These are phyloP conservation scores for Tripterygium wilfordii DNA, from an alignment of 177 flowering plant species.

Conservation along the genomic window DNA sequence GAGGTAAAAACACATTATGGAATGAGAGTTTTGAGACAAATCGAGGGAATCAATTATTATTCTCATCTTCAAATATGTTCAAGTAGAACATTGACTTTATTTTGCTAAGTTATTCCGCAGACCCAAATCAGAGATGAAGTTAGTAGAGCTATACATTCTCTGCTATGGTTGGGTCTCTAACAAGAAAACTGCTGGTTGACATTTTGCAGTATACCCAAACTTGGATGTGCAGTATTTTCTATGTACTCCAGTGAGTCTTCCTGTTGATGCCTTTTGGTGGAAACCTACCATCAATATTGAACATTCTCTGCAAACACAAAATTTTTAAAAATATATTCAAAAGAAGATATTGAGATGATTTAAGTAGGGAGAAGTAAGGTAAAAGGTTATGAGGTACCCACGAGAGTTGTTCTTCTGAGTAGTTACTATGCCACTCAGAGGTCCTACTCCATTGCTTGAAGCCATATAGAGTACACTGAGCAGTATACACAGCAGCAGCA, in stretches of 20 bases:
- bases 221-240: constrained; percentile 53
- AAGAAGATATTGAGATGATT: too few species aligned
- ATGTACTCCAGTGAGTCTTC: constrained; percentile 52
- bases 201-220: constrained; percentile 39
- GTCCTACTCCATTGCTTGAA: constrained; percentile 55
- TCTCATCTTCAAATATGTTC: too few species aligned
- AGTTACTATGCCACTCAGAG: constrained; percentile 46
- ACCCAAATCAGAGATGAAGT: constrained; percentile 19
- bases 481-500: constrained; percentile 69
- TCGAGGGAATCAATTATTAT: too few species aligned
- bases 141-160: constrained; percentile 12
- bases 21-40: too few species aligned
- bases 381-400: constrained; percentile 28
- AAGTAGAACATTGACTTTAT: too few species aligned
- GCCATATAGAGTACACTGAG: constrained; percentile 44
- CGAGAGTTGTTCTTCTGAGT: constrained; percentile 57
- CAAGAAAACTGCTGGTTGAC: constrained; percentile 41
- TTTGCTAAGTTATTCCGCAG: constrained; percentile 24
- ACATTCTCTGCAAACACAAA: constrained; percentile 37
- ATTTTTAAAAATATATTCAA: not conserved
- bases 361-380: too few species aligned
- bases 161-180: constrained; percentile 19
- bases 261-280: constrained; percentile 50
- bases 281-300: constrained; percentile 38
- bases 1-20: too few species aligned